These are phyloP conservation scores for Auricularia heimuer DNA, from an alignment of 768 basidiomycete genomes.

Conservation along the genomic window DNA sequence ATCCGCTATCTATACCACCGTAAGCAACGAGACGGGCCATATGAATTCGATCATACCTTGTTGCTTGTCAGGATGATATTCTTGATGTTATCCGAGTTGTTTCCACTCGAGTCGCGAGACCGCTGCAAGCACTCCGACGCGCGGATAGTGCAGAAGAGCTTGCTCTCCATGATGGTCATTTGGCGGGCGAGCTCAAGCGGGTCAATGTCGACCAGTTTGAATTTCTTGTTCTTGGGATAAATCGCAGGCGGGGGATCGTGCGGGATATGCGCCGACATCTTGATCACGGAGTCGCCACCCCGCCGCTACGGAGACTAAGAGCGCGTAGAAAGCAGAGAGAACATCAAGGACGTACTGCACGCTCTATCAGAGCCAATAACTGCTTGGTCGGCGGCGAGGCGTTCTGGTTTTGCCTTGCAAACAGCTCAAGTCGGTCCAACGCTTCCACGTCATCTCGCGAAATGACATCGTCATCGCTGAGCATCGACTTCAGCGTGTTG, in stretches of 20 bases:
- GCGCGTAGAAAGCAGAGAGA: constrained; percentile 2
- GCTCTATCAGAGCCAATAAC: constrained; percentile 62
- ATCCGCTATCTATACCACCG: constrained; percentile 58
- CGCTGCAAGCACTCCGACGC: constrained; percentile 85
- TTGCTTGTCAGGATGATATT: constrained; percentile 83
- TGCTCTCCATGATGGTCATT: constrained; percentile 83
- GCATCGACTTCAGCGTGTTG: constrained; percentile 85
- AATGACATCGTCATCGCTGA: constrained; percentile 62
- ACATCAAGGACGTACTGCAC: constrained; percentile 49
- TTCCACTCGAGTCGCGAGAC: constrained; percentile 52
- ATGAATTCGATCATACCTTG: constrained; percentile 33
- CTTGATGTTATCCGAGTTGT: constrained; percentile 68
- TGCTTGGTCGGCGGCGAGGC: constrained; percentile 57
- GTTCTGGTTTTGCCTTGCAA: constrained; percentile 48
- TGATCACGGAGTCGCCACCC: constrained; percentile 46
- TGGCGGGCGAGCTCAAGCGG: constrained; percentile 86
- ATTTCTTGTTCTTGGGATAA: constrained; percentile 60
- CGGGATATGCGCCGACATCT: constrained; percentile 43
- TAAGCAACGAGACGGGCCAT: constrained; percentile 3
- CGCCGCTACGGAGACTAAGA: constrained; percentile 18
- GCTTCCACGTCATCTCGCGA: constrained; percentile 82
- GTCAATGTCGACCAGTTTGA: constrained; percentile 81
- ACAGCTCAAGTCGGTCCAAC: constrained; percentile 72
- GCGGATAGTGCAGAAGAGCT: constrained; percentile 77
- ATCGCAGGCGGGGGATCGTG: constrained; percentile 68